phyloP scores from a whole-genome alignment of 2,329 filamentous ascomycete genomes.

The Juglanconis oblonga region DNA sequence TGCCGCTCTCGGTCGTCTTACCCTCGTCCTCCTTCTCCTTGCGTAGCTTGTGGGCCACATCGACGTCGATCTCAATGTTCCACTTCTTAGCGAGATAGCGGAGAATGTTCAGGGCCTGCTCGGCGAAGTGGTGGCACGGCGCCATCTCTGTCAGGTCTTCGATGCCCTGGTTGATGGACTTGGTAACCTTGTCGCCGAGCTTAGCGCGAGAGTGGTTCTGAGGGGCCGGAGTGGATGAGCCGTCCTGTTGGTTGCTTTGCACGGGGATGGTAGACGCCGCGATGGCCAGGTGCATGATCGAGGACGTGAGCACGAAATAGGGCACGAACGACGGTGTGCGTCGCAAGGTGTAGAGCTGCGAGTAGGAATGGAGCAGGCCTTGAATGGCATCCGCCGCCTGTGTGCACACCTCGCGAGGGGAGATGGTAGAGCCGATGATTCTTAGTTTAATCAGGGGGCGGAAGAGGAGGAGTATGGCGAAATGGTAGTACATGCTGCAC shows the following conservation, averaged over 20 bases:
- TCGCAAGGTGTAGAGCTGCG: constrained; percentile 56
- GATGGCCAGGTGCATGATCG: constrained; percentile 59
- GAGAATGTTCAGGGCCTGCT: constrained; percentile 59
- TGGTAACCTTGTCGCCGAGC: constrained; percentile 29
- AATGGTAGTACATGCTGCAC: constrained; percentile 66
- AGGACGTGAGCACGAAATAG: constrained; percentile 58
- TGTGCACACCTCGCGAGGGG: constrained; percentile 63
- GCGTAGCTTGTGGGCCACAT: constrained; percentile 16
- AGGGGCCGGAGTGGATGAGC: constrained; percentile 16
- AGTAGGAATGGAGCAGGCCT: constrained; percentile 53
- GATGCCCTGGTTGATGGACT: constrained; percentile 52
- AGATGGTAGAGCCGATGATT: constrained; percentile 61
- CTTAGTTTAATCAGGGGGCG: constrained; percentile 65
- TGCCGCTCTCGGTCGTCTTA: background rate
- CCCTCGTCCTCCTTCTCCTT: constrained; percentile 2
- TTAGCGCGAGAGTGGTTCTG: background rate
- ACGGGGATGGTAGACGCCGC: constrained; percentile 33
- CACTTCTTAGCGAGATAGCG: constrained; percentile 57
- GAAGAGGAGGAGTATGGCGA: constrained; percentile 70
- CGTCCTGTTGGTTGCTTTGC: constrained; percentile 11
- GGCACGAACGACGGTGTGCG: constrained; percentile 60
- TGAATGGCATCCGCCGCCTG: constrained; percentile 60
- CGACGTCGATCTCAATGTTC: constrained; percentile 52
- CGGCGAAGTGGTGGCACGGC: constrained; percentile 58
- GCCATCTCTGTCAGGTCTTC: constrained; percentile 59